phyloP scores from a whole-genome alignment of 345 rosid genomes.

The Gossypioides kirkii region DNA sequence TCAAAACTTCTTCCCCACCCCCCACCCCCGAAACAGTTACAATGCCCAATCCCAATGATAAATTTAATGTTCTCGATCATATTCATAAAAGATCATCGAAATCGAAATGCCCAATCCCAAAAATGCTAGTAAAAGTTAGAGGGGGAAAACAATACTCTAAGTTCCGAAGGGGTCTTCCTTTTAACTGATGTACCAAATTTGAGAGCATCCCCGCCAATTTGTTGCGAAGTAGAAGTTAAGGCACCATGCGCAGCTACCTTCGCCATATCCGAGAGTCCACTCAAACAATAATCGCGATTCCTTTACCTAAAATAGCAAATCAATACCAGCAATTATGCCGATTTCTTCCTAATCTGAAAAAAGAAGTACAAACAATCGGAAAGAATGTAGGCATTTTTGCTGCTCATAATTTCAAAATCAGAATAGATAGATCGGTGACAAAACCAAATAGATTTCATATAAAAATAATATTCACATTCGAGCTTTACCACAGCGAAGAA shows the following conservation, averaged over 20 bases:
- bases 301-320: slow-evolving; percentile 4
- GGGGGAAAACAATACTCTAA: slow-evolving; percentile 46
- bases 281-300: neutral
- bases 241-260: slow-evolving; percentile 58
- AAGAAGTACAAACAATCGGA: slow-evolving; percentile 4
- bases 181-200: slow-evolving; percentile 38
- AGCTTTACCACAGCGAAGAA: slow-evolving; percentile 7
- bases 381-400: neutral
- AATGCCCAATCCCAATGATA: neutral
- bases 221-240: slow-evolving; percentile 39
- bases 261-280: slow-evolving; percentile 36
- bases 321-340: neutral
- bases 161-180: slow-evolving; percentile 84
- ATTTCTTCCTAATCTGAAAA: neutral
- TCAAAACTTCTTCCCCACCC: too few relatives aligned
- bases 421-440: neutral
- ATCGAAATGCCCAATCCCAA: neutral
- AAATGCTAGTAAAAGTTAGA: slow-evolving; percentile 3
- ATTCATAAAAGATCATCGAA: neutral
- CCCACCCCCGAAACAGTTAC: too few relatives aligned
- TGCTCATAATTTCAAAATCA: neutral
- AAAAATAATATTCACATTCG: neutral
- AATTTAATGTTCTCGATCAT: neutral
- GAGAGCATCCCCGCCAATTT: slow-evolving; percentile 37
- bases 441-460: neutral